Percentiles rank a stretch among this genome's conserved stretches.
These are phyloP conservation scores for Eimeria sp. DNA, from an alignment of 169 alveolate genomes.

Conservation along the genomic window DNA sequence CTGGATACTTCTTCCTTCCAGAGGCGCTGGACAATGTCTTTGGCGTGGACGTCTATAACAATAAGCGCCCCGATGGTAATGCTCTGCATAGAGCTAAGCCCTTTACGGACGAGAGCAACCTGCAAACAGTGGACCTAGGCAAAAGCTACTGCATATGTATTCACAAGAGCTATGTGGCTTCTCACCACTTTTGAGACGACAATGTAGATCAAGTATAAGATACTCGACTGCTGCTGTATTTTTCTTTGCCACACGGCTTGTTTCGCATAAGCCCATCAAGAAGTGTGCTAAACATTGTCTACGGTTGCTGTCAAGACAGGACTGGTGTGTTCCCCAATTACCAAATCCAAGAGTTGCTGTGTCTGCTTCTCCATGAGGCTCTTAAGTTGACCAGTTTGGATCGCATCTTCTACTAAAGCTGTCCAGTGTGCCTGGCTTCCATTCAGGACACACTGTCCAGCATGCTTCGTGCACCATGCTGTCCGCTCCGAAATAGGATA, in stretches of 20 bases:
- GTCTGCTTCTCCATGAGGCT: constrained; percentile 88
- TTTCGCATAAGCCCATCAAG: neutral
- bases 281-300: neutral
- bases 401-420: constrained; percentile 94
- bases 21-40: constrained; percentile 95
- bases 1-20: constrained; percentile 86
- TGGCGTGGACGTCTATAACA: constrained; percentile 98
- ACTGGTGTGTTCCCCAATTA: constrained; percentile 10
- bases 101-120: constrained; percentile 94
- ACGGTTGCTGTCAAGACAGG: neutral
- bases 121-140: neutral
- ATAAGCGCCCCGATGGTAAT: constrained; percentile 95
- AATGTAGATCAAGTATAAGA: neutral
- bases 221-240: neutral
- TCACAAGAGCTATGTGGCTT: neutral
- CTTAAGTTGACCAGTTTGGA: constrained; percentile 88
- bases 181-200: neutral
- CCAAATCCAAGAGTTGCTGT: constrained; percentile 93
- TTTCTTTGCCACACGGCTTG: neutral
- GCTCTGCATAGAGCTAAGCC: constrained; percentile 92
- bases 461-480: constrained; percentile 96
- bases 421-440: constrained; percentile 97
- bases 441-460: constrained; percentile 96
- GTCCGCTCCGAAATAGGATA: constrained; percentile 91
- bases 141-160: neutral